Evolutionary conservation across 2,329 filamentous ascomycete genomes (phyloP).

Genomic region (Macrophomina tecta): DNA sequence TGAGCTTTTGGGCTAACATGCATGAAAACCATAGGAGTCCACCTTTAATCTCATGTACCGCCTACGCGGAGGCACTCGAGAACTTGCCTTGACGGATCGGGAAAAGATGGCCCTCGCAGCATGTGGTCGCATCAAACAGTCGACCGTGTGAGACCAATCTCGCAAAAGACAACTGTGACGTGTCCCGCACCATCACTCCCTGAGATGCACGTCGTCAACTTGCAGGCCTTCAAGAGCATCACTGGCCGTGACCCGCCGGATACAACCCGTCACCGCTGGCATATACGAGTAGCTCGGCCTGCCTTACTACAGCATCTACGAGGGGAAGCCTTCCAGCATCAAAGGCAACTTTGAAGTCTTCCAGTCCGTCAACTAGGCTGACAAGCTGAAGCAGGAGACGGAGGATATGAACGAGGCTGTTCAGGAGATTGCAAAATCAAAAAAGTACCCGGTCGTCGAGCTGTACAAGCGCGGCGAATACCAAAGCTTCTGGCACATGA

Average conservation of each 20-base stretch:
- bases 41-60: slow-evolving; percentile 33
- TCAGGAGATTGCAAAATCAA: background rate
- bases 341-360: slow-evolving; percentile 37
- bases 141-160: slow-evolving; percentile 41
- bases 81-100: background rate
- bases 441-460: background rate
- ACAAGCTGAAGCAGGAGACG: slow-evolving; percentile 30
- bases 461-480: background rate
- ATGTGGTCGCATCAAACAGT: slow-evolving; percentile 51
- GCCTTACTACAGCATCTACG: slow-evolving; percentile 47
- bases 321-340: slow-evolving; percentile 38
- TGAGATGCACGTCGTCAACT: slow-evolving; percentile 51
- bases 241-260: slow-evolving; percentile 45
- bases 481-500: background rate
- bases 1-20: too few species aligned
- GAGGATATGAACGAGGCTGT: slow-evolving; percentile 28
- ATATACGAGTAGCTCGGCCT: slow-evolving; percentile 43
- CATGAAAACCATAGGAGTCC: background rate
- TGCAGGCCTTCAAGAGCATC: slow-evolving; percentile 41
- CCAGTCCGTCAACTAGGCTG: slow-evolving; percentile 38
- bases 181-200: slow-evolving; percentile 38
- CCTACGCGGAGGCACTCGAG: slow-evolving; percentile 31
- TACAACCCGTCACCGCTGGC: slow-evolving; percentile 43
- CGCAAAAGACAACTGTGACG: slow-evolving; percentile 39
- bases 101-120: slow-evolving; percentile 47